Base-by-base conservation (phyloP, 805 yeast species). In the Wickerhamiella azyma region DNA sequence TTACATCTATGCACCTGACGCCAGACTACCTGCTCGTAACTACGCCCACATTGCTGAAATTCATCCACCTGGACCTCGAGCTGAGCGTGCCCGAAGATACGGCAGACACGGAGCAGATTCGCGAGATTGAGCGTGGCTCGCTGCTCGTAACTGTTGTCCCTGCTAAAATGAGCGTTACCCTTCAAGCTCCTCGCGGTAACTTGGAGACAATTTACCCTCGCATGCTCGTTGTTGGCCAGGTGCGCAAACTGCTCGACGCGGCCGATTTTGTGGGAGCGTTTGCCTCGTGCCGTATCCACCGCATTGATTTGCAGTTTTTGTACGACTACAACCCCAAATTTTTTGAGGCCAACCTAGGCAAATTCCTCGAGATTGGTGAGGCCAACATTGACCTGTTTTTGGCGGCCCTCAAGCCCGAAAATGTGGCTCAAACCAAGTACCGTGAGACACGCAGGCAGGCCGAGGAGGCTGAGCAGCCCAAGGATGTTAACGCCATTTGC, bases 131-230 rank as follows among this genome's bases (percentile, higher is more conserved):
- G 64, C 72, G 96, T 53, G 97, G 98, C 1, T 85, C 96, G 0
- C 55, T 82, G n/a, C 63, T 92, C 41, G 85, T 89, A 0, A 69
- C 86, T 35, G 76, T 76, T 1, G 80, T 86, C 56, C 96, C 96
- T 1, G 76, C 89, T 0, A 81, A 76, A 46, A 78, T 86, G 47
- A 73, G 88, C 0, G 86, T 94, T 16, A 77, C 85, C 3, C 68
- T 92, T 45, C 96, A 92, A 62, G 96, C 96, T 4, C 94, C 94
- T 49, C 75, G 99, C 60, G 99, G 99, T 50, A 92, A 92, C 57
- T 66, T 92, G 53, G 99, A 92, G 62, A 86, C 97, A 0, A 82
- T 92, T 16, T 79, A 77, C 57, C 98, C 99, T 11, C 73, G 98
- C 61, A 82, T 92, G 39, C 78, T 92, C 81, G 94, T 89, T 2